Evolutionary conservation across 1,284 basidiomycete species (phyloP), one percentile per base, ranked within the genome.

Genomic region (Lentinula novae-zelandiae): DNA sequence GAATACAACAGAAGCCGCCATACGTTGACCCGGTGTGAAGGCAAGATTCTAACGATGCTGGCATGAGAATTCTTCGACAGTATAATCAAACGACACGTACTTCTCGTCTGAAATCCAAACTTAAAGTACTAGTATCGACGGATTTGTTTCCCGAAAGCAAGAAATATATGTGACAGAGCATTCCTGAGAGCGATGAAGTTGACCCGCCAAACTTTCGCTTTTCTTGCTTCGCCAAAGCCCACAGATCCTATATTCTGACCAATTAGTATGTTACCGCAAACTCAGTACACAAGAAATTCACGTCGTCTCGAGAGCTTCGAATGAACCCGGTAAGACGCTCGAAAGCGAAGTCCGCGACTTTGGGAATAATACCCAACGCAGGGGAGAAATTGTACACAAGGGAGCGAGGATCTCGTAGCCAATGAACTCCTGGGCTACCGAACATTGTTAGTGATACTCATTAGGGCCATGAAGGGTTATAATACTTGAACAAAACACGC

Each of bases 331-430:
- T 80, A 0, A 96, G 73, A 1, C 92, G 84, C 61, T 92, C 86
- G 63, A 95, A 97, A n/a, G 90, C 94, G 68, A 98, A 98, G 54
- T 96, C 86, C n/a, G 84, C 84, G 2, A 95, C 87, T 60, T 85
- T 79, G 0, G 95, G 92, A 50, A 98, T 85, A 6, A 75, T 75
- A 69, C 90, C 83, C 3, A 94, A 75, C 68, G 82, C 83, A 1
- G 85, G 83, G 0, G 87, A 75, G 70, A 94, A 98, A 71, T 97
- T 97, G 76, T 93, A 96, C 6, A 93, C 89, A 5, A 86, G 82
- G 0, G 94, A 92, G 8, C 93, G 82, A 1, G 93, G 91, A 68
- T 99, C 95, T 67, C 87, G 86, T 1, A 98, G 74, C 87, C 92
- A 93, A 69, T 96, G 92, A 0, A 97, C 89, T n/a, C 95, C 95